A percentile compares a stretch with the other conserved stretches of the same genome.
phyloP scores from a whole-genome alignment of 2,329 filamentous ascomycete species.

The Colletotrichum horii region DNA sequence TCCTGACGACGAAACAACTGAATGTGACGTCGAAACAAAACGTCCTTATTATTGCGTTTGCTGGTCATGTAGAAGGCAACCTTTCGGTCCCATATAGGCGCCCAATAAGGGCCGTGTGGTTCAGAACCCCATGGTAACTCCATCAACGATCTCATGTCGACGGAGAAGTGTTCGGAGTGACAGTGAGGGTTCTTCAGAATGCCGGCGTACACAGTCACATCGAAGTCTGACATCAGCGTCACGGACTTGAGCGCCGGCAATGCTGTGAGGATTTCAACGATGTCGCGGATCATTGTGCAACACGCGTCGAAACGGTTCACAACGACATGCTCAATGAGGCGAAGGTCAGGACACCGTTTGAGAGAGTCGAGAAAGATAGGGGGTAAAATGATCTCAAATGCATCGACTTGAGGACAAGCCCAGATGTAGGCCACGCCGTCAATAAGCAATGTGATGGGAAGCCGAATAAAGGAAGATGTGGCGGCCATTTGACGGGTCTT shows the following conservation, averaged over 20 bases:
- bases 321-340: background rate
- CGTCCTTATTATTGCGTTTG: background rate
- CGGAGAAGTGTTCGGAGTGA: background rate
- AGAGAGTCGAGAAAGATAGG: background rate
- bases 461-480: background rate
- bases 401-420: background rate
- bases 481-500: background rate
- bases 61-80: background rate
- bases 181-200: fast-evolving
- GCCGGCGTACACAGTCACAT: background rate
- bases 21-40: background rate
- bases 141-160: background rate
- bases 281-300: background rate
- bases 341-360: background rate
- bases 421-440: background rate
- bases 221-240: background rate
- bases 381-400: background rate
- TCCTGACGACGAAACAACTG: background rate
- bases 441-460: background rate
- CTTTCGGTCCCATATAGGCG: background rate
- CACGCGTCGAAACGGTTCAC: background rate
- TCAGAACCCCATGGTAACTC: background rate
- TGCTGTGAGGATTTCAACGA: background rate
- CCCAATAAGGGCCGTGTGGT: background rate
- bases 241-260: background rate